Evolutionary conservation across 129 eudicot species (phyloP).

Genomic region (Artemisia argyi): DNA sequence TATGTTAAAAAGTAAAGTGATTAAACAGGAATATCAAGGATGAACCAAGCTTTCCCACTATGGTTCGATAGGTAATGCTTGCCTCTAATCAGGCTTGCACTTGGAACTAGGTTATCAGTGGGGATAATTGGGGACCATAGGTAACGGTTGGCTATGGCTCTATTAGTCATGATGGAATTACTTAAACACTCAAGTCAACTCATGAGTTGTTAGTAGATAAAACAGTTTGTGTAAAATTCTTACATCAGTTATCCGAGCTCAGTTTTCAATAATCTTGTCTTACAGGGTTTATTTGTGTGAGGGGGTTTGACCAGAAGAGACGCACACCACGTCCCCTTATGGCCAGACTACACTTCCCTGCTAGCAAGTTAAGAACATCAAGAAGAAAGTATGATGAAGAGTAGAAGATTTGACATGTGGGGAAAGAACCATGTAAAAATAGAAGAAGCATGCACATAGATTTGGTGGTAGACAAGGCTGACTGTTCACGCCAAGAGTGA

Average conservation of each 20-base stretch:
- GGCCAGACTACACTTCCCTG: slow-evolving; percentile 83
- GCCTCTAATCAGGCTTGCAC: too few species aligned
- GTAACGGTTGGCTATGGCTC: too few species aligned
- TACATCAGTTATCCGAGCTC: background rate
- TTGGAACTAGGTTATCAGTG: too few species aligned
- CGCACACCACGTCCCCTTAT: slow-evolving; percentile 77
- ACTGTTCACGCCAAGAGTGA: slow-evolving; percentile 5
- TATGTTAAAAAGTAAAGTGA: background rate
- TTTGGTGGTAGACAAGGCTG: slow-evolving; percentile 13
- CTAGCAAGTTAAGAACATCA: slow-evolving; percentile 51
- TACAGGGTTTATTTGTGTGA: slow-evolving; percentile 79
- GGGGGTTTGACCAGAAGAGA: slow-evolving; percentile 71
- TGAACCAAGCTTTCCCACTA: background rate
- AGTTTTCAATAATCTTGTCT: slow-evolving; percentile 2
- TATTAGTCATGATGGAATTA: too few species aligned
- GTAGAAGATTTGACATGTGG: slow-evolving; percentile 1
- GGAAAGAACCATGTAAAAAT: background rate
- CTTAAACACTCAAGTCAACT: background rate
- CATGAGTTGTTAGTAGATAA: background rate
- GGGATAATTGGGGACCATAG: too few species aligned
- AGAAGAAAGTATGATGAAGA: slow-evolving; percentile 41
- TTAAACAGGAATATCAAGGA: background rate
- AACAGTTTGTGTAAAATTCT: slow-evolving; percentile 1
- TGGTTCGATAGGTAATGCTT: too few species aligned
- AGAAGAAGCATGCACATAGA: slow-evolving; percentile 17